Base-by-base conservation (phyloP, 495 filamentous ascomycete genomes). In the Daldinia caldariorum region DNA sequence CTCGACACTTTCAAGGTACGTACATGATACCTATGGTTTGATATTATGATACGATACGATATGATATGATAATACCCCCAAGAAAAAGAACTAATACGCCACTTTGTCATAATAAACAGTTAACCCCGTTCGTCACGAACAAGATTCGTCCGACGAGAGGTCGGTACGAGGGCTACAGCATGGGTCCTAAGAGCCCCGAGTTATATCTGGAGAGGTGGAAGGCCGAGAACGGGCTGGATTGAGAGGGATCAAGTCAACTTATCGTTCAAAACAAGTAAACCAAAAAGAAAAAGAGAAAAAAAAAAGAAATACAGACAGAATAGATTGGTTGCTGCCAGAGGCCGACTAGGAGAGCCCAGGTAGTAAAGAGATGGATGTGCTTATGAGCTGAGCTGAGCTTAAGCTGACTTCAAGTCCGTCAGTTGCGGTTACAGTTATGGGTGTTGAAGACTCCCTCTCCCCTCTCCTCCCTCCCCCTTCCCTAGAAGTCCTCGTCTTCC, bases 51-150 rank as follows among this genome's bases (percentile, higher is more conserved):
- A n/a, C n/a, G n/a, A n/a, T n/a, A n/a, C n/a, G n/a, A n/a, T n/a
- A 35, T 7, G 5, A 35, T 6, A 35, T 2, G 9, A 35, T 35
- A 35, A 35, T 35, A 35, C 34, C 9, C 34, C 26, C 26, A 26
- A 26, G 26, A 7, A 35, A 10, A 35, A 22, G 22, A 8, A 22
- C 67, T 73, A 73, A 69, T 51, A 0, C 59, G 50, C 51, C 41
- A 50, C n/a, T n/a, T n/a, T 18, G 43, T 26, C 26, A 26, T 26
- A 26, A 26, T 26, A 26, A 26, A 59, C 63, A 97, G 94, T 87
- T 97, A 74, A 94, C 90, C 7, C 94, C 94, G 6, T 98, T 97
- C 73, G 91, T 97, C 38, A 89, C 92, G 53, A 83, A 83, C 54
- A 86, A 82, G 63, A 88, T 94, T 69, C 72, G 77, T 43, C 71